phyloP scores from a whole-genome alignment of 306 rosid species.

The Medicago arabica region DNA sequence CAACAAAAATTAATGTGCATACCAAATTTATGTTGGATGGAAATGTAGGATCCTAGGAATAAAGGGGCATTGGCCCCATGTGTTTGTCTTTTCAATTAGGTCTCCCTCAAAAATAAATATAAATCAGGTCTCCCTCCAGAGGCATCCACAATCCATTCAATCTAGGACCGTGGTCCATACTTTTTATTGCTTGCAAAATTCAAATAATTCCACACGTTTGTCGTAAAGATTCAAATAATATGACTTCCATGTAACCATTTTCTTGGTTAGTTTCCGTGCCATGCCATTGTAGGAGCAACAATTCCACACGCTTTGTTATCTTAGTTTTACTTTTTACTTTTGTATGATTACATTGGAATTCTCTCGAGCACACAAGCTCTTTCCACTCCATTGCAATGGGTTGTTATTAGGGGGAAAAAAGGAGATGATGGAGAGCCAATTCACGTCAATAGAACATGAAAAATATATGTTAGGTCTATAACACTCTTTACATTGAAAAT shows the following conservation, averaged over 20 bases:
- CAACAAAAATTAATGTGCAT: too few species aligned
- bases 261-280: constrained; percentile 23
- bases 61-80: neutral
- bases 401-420: constrained; percentile 36
- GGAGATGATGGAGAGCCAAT: constrained; percentile 12
- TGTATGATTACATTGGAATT: constrained; percentile 25
- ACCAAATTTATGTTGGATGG: neutral
- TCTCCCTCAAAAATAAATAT: neutral
- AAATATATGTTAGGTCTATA: too few species aligned
- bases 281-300: constrained; percentile 27
- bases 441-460: constrained; percentile 3
- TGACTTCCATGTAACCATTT: constrained; percentile 22
- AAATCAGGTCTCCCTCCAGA: neutral
- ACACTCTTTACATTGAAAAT: too few species aligned
- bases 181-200: constrained; percentile 27
- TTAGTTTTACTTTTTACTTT: constrained; percentile 8
- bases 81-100: constrained; percentile 12
- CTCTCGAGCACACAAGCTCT: constrained; percentile 18
- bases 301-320: constrained; percentile 41
- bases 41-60: neutral
- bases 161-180: constrained; percentile 18
- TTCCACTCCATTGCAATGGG: constrained; percentile 35
- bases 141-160: constrained; percentile 11
- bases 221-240: neutral
- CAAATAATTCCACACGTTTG: neutral